A percentile compares a stretch with the other conserved stretches of the same genome.
Evolutionary conservation across 208 protist genomes (phyloP).

Genomic region (Leishmania braziliensis): DNA sequence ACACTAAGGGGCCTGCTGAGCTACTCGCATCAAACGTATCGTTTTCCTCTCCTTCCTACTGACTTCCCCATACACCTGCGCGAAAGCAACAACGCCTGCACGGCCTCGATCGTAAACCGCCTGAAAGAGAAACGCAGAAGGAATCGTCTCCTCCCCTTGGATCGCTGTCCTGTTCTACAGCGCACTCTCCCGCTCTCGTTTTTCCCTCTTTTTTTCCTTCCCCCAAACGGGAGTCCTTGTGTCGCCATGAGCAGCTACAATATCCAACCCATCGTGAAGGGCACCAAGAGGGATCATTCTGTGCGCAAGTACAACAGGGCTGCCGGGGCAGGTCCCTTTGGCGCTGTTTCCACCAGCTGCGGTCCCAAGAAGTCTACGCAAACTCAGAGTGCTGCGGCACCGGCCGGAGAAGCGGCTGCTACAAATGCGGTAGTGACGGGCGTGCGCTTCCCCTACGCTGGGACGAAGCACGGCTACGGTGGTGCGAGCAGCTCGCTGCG

Average conservation of each 20-base stretch:
- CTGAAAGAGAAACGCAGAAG: not conserved
- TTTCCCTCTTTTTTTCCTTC: not conserved
- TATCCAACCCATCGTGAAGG: conserved; percentile 87
- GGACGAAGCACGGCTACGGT: conserved; percentile 78
- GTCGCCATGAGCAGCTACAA: conserved; percentile 81
- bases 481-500: conserved; percentile 88
- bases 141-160: not conserved
- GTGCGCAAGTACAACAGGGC: conserved; percentile 80
- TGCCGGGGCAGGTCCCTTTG: conserved; percentile 86
- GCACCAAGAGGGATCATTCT: conserved; percentile 85
- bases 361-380: conserved; percentile 44
- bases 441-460: conserved; percentile 71
- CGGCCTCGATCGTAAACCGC: not conserved
- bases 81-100: not conserved
- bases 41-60: not conserved
- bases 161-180: not conserved
- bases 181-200: not conserved
- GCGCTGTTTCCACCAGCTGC: conserved; percentile 64
- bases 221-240: not conserved
- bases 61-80: not conserved
- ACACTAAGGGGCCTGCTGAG: not conserved
- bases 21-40: not conserved
- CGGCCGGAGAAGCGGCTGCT: conserved; percentile 15
- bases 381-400: conserved; percentile 2
- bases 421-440: conserved; percentile 25